Base-by-base conservation (phyloP, 2,329 filamentous ascomycete genomes). In the Keithomyces neogunnii region DNA sequence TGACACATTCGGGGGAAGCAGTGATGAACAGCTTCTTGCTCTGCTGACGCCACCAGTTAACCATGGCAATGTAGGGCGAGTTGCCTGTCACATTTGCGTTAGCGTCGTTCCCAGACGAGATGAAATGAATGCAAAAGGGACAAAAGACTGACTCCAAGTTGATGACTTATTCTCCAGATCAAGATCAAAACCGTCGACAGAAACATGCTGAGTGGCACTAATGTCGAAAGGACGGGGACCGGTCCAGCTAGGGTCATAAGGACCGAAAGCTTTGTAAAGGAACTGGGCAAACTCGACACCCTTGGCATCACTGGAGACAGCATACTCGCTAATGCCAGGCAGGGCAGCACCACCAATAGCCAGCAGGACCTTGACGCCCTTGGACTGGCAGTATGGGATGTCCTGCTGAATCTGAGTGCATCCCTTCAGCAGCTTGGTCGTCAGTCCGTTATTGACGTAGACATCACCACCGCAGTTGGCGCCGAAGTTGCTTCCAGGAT, bases 1-100 rank as follows among this genome's bases (percentile, higher is more conserved):
- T 62, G 28, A 67, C 66, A 58, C 74, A 77, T 55, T 77, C 70
- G 28, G 74, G 74, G 31, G 73, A 71, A 51, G 64, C 73, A 5
- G 72, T 70, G 46, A 77, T 66, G 57, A 69, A 62, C 40, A 70
- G 51, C 1, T 54, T 52, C 2, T 60, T 52, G 51, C 64, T 62
- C 19, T 65, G 61, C 8, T 51, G 36, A 38, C 69, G 70, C 47
- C 73, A 59, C 32, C 51, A 58, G 30, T 72, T 56, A 40, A 69
- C 62, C 65, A 73, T 68, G 52, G 60, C 60, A 48, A 73, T 64
- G 55, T 68, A 72, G 11, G 69, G 67, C 3, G 49, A 55, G 47
- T 69, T 66, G 48, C 60, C 68, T 67, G 29, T 29, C n/a, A 31
- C 3, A 10, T 3, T 29, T 11, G 33, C 19, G 36, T 39, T 46